These are phyloP conservation scores for Aspergillus oerlinghausenensis DNA, from an alignment of 2,329 filamentous ascomycete species.

Conservation along the genomic window DNA sequence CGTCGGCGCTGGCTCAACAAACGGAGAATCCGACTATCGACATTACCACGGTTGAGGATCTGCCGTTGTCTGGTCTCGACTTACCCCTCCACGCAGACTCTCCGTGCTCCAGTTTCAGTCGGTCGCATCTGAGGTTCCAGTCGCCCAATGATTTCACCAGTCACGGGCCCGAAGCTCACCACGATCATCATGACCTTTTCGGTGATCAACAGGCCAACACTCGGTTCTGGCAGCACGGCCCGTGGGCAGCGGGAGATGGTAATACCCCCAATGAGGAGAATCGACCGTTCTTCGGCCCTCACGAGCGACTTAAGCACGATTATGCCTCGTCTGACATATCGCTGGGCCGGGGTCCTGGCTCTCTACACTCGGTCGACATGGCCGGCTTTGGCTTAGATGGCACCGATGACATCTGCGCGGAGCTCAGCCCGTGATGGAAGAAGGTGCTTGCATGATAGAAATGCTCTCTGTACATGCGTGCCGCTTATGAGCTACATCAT, in stretches of 20 bases:
- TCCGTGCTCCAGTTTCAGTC: slow-evolving; percentile 40
- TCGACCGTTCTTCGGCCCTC: slow-evolving; percentile 41
- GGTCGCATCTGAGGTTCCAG: slow-evolving; percentile 39
- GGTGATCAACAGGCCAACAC: slow-evolving; percentile 42
- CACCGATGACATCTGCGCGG: slow-evolving; percentile 32
- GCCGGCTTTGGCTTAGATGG: slow-evolving; percentile 40
- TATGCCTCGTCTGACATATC: slow-evolving; percentile 43
- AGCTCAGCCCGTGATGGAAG: slow-evolving; percentile 35
- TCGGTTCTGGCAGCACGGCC: slow-evolving; percentile 42
- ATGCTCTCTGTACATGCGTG: slow-evolving; percentile 19
- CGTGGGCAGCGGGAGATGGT: slow-evolving; percentile 39
- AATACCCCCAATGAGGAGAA: slow-evolving; percentile 40
- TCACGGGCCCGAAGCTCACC: slow-evolving; percentile 31
- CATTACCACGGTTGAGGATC: slow-evolving; percentile 37
- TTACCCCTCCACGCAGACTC: slow-evolving; percentile 39
- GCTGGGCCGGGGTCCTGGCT: slow-evolving; percentile 39
- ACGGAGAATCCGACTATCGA: slow-evolving; percentile 40
- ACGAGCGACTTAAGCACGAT: slow-evolving; percentile 40
- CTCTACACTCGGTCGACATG: slow-evolving; percentile 43
- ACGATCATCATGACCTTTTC: slow-evolving; percentile 43
- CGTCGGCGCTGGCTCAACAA: slow-evolving; percentile 36
- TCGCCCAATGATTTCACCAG: slow-evolving; percentile 39
- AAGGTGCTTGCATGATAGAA: background rate
- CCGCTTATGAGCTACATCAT: slow-evolving; percentile 28
- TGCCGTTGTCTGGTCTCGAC: slow-evolving; percentile 34